Conservation (phyloP, 192 early-diverging fungal genomes). For the Backusella parvicylindrica region DNA sequence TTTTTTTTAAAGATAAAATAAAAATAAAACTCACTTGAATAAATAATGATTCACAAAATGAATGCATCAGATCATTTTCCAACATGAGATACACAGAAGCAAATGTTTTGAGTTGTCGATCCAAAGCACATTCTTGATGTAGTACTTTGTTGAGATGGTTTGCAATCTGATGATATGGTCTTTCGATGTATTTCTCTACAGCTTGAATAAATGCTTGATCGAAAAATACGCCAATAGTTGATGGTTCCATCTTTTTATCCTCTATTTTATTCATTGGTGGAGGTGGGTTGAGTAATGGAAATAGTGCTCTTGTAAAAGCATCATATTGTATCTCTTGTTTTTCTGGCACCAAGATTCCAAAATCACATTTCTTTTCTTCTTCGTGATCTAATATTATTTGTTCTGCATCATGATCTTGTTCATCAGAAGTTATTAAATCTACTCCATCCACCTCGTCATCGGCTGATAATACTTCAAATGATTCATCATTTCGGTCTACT, state of each 20-base stretch:
- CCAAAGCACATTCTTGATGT: constrained; percentile 18
- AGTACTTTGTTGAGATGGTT: constrained; percentile 19
- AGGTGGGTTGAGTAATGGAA: background rate
- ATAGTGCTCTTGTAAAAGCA: background rate
- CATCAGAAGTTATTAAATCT: background rate
- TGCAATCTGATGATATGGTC: constrained; percentile 26
- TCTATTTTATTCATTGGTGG: background rate
- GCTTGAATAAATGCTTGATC: background rate
- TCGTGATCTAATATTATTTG: background rate
- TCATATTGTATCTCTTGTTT: background rate
- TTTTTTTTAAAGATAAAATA: too few species aligned
- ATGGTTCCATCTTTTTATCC: background rate
- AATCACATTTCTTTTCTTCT: background rate
- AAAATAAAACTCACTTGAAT: constrained; percentile 1
- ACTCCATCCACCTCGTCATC: background rate
- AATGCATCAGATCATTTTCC: constrained; percentile 37
- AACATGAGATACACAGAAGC: constrained; percentile 38
- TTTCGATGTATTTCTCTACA: constrained; percentile 28
- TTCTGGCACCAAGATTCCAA: background rate
- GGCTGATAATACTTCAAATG: background rate
- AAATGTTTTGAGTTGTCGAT: constrained; percentile 25
- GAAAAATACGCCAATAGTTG: background rate
- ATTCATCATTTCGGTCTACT: background rate
- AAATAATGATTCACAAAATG: constrained; percentile 33
- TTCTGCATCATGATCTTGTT: background rate